A percentile compares a stretch with the other conserved stretches of the same genome.
Evolutionary conservation across 257 asterid genomes (phyloP).

Genomic region (Penstemon barbatus): DNA sequence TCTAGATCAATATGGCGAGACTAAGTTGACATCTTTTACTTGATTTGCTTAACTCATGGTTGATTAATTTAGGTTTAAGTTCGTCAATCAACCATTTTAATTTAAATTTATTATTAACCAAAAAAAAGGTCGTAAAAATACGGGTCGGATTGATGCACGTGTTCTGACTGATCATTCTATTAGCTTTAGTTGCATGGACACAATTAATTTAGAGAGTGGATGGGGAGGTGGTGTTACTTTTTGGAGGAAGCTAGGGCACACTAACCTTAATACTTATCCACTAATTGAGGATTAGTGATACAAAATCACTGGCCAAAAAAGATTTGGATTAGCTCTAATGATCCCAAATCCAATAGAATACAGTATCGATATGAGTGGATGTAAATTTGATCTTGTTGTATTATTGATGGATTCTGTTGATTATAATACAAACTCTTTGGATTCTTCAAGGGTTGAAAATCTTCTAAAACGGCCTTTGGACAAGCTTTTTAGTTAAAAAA

Average conservation of each 20-base stretch:
- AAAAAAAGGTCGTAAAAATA: not conserved
- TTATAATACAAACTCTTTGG: conserved; percentile 32
- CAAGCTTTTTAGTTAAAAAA: conserved; percentile 21
- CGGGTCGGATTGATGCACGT: not conserved
- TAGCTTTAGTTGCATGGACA: not conserved
- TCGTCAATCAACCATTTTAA: not conserved
- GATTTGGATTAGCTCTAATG: conserved; percentile 15
- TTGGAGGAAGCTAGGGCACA: conserved; percentile 23
- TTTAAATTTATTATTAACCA: no score
- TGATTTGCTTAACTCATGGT: no score
- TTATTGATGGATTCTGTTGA: conserved; percentile 22
- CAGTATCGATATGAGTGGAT: conserved; percentile 25
- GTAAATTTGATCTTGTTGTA: conserved; percentile 27
- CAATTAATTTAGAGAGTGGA: conserved; percentile 18
- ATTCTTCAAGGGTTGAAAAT: conserved; percentile 32
- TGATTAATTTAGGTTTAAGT: no score
- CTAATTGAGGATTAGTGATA: conserved; percentile 27
- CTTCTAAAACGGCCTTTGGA: conserved; percentile 28
- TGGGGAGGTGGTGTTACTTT: conserved; percentile 24
- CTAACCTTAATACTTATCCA: conserved; percentile 15
- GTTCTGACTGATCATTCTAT: not conserved
- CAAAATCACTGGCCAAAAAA: conserved; percentile 25
- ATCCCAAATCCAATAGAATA: conserved; percentile 21
- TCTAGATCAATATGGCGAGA: no score
- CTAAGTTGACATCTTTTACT: no score